A percentile compares a stretch with the other conserved stretches of the same genome.
These are phyloP conservation scores for Ophiostoma populinum DNA, from an alignment of 2,329 filamentous ascomycete genomes.

Conservation along the genomic window DNA sequence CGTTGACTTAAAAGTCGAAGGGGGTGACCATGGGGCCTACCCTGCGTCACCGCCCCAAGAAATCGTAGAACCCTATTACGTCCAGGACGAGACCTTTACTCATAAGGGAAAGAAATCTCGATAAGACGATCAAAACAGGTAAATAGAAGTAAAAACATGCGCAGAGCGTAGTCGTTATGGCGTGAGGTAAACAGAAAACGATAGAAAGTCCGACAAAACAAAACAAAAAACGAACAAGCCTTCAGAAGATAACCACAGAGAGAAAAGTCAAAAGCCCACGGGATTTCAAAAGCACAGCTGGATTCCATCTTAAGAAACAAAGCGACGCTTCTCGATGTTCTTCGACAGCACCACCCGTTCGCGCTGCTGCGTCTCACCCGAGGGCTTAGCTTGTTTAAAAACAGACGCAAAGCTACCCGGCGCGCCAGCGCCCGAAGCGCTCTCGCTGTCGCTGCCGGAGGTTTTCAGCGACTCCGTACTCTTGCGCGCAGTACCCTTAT, in stretches of 20 bases:
- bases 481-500: slow-evolving; percentile 37
- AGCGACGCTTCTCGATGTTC: slow-evolving; percentile 70
- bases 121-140: no score
- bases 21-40: no score
- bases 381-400: slow-evolving; percentile 44
- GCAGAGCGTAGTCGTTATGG: slow-evolving; percentile 3
- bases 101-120: no score
- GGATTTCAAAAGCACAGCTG: background rate
- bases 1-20: no score
- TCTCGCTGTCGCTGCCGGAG: slow-evolving; percentile 26
- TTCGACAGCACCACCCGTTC: slow-evolving; percentile 79
- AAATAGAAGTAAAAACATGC: background rate
- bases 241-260: background rate
- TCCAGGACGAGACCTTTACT: no score
- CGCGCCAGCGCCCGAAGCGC: slow-evolving; percentile 19
- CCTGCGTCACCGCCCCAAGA: no score
- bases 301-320: background rate
- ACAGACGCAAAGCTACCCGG: slow-evolving; percentile 50
- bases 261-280: no score
- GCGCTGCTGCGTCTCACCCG: slow-evolving; percentile 43
- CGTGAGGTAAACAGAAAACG: background rate
- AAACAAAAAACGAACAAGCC: background rate
- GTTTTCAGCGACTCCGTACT: slow-evolving; percentile 47
- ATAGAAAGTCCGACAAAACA: background rate
- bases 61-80: background rate